Percentiles rank a stretch among this genome's conserved stretches.
Conservation (phyloP, 768 basidiomycete species). For the Tylopilus felleus region DNA sequence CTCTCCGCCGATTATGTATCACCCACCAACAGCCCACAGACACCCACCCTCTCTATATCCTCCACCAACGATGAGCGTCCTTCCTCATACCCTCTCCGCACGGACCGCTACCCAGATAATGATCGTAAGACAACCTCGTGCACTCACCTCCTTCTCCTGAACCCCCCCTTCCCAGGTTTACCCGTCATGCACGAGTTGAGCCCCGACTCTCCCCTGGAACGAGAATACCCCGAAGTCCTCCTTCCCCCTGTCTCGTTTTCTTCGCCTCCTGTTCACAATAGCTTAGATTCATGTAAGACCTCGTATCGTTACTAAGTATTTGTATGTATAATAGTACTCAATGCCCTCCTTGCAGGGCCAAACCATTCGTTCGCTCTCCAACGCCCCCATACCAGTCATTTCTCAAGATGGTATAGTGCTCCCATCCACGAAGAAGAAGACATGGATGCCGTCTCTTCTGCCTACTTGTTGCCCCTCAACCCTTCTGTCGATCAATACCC, state of each 20-base stretch:
- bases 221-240: constrained; percentile 30
- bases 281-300: constrained; percentile 70
- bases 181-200: constrained; percentile 31
- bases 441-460: constrained; percentile 22
- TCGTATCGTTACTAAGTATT: constrained; percentile 68
- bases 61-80: constrained; percentile 40
- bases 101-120: constrained; percentile 27
- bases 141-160: neutral
- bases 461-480: constrained; percentile 7
- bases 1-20: constrained; percentile 44
- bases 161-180: constrained; percentile 22
- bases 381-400: constrained; percentile 29
- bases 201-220: constrained; percentile 33
- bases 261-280: constrained; percentile 43
- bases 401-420: constrained; percentile 21
- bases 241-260: constrained; percentile 29
- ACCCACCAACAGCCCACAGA: constrained; percentile 42
- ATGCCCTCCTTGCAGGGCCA: constrained; percentile 54
- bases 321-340: constrained; percentile 66
- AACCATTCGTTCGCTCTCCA: constrained; percentile 24
- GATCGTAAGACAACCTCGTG: constrained; percentile 21
- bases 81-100: constrained; percentile 32
- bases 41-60: constrained; percentile 45
- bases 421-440: constrained; percentile 16
- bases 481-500: constrained; percentile 10